Base-by-base conservation (phyloP, 805 yeast species). In the Diddensiella transvaalensis region DNA sequence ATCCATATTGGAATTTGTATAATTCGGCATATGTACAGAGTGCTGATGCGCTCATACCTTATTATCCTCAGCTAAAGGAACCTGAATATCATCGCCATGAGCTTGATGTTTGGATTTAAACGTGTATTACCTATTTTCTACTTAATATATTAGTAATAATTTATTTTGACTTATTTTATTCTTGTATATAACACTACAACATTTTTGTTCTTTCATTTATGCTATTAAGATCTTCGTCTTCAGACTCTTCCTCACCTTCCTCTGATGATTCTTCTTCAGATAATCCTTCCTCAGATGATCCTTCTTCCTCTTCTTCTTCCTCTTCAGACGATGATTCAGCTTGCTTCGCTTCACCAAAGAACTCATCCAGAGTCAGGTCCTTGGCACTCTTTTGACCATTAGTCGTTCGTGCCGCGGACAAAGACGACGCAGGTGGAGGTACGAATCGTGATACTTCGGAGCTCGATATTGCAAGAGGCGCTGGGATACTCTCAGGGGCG, bases 311-410 rank as follows among this genome's bases (percentile, higher is more conserved):
- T 19, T 48, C 55, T 13, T 47, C 54, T n/a, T 54, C 58, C 2
- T 43, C 53, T 21, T 48, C 50, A n/a, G 42, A 26, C 32, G 32
- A 26, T 8, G 32, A 42, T n/a, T 51, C 57, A 4, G 48, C 60
- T 49, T 55, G 70, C 50, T 51, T 69, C 44, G 60, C 67, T 50
- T 74, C 75, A 2, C 77, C 84, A 56, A 90, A 82, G 63, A 90
- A 90, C 52, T 90, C 98, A 60, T 90, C 97, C 49, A 90, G 68
- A 49, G 90, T 85, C 63, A 87, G 95, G 33, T 85, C 65, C 50
- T 78, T 76, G 58, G 83, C 46, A 70, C 73, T 53, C 65, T 69
- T 10, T 65, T 68, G 37, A 5, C 29, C n/a, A 4, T 44, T 29
- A 26, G 8, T 26, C 11, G 32, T 26, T 8, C 32, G 24, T 58